phyloP scores from a whole-genome alignment of 345 rosid genomes.

The Eucalyptus pauciflora region DNA sequence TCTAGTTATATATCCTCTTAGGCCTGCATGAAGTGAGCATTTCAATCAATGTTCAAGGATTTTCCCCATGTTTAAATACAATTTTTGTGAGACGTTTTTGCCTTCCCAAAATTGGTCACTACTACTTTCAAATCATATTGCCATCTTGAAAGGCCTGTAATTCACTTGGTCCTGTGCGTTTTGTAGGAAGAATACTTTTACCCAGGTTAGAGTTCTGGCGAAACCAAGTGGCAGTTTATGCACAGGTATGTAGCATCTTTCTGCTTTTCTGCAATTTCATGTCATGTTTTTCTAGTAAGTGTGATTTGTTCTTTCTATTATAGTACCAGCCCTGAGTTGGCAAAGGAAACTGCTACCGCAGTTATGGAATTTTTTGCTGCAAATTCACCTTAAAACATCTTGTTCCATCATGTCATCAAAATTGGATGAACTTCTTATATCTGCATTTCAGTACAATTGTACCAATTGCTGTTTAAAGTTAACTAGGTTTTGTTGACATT shows the following conservation, averaged over 20 bases:
- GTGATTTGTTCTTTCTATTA: background rate
- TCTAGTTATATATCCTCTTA: background rate
- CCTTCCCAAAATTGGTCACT: background rate
- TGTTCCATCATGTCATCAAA: background rate
- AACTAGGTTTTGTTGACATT: background rate
- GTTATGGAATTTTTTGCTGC: background rate
- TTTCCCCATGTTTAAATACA: background rate
- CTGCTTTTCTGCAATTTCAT: background rate
- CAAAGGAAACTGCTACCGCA: background rate
- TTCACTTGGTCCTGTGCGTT: background rate
- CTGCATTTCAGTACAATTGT: background rate
- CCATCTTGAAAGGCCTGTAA: background rate
- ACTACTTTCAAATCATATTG: background rate
- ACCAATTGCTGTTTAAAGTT: background rate
- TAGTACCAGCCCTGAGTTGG: background rate
- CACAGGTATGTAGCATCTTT: constrained; percentile 26
- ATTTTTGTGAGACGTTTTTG: background rate
- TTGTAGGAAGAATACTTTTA: constrained; percentile 61
- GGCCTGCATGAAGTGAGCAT: background rate
- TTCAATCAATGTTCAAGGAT: background rate
- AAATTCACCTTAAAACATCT: background rate
- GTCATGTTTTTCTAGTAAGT: background rate
- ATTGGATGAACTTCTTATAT: background rate
- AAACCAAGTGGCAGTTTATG: constrained; percentile 69
- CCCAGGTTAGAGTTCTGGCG: constrained; percentile 78